A percentile compares a stretch with the other conserved stretches of the same genome.
Evolutionary conservation across 1,284 basidiomycete species (phyloP).

Genomic region (Heterobasidion occidentale): DNA sequence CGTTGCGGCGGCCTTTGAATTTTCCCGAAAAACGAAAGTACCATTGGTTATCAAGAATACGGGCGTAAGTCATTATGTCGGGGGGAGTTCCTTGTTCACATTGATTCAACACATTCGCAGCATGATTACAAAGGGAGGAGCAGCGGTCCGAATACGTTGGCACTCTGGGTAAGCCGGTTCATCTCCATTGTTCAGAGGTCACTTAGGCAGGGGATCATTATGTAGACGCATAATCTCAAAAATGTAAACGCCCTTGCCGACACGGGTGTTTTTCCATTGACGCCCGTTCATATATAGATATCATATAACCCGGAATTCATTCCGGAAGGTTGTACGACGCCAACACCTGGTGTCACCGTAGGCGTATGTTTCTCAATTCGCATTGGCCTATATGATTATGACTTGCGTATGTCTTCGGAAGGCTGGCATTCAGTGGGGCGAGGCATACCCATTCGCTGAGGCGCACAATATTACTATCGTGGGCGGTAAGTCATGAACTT

Average conservation of each 20-base stretch:
- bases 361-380: slow-evolving; percentile 2
- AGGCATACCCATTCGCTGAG: slow-evolving; percentile 26
- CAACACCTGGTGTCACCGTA: slow-evolving; percentile 1
- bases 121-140: slow-evolving; percentile 16
- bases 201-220: not conserved
- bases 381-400: not conserved
- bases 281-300: not conserved
- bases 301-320: slow-evolving; percentile 2
- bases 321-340: slow-evolving; percentile 3
- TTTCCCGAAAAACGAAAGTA: slow-evolving; percentile 28
- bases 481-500: slow-evolving; percentile 14
- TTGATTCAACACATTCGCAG: not conserved
- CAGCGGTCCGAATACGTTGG: slow-evolving; percentile 11
- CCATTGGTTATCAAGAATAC: slow-evolving; percentile 43
- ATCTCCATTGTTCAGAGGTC: not conserved
- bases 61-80: slow-evolving; percentile 25
- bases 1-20: slow-evolving; percentile 32
- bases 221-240: slow-evolving; percentile 7
- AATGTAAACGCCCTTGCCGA: not conserved
- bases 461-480: slow-evolving; percentile 21
- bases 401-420: slow-evolving; percentile 6
- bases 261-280: not conserved
- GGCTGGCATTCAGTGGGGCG: slow-evolving; percentile 33
- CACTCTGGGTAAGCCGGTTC: slow-evolving; percentile 8
- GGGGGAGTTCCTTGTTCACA: no score